Conservation (phyloP, 257 asterid genomes). For the Capsicum rhomboideum region DNA sequence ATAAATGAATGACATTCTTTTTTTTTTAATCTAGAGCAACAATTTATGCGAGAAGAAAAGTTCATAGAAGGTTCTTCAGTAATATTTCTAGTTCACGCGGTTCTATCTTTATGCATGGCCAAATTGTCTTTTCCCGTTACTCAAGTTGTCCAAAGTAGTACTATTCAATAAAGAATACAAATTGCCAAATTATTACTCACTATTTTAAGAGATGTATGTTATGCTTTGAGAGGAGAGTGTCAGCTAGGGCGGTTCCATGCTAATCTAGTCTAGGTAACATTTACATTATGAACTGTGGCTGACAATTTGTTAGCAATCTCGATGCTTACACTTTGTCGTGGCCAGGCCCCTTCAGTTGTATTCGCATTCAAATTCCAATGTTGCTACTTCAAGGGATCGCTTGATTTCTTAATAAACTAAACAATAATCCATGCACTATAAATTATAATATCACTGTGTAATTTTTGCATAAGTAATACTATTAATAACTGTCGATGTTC, state of each 20-base stretch:
- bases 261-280: neutral
- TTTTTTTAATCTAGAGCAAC: no score
- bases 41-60: no score
- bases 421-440: neutral
- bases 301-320: neutral
- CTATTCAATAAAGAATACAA: neutral
- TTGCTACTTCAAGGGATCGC: neutral
- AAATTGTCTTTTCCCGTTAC: neutral
- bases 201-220: neutral
- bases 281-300: neutral
- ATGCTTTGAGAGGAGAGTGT: neutral
- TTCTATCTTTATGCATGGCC: neutral
- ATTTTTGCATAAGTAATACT: neutral
- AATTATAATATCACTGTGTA: neutral
- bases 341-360: neutral
- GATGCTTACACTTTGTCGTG: neutral
- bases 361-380: neutral
- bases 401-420: neutral
- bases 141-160: neutral
- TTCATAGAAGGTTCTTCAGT: neutral
- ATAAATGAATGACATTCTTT: no score
- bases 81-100: neutral
- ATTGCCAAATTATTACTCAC: neutral
- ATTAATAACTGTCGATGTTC: neutral
- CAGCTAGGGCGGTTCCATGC: neutral